A percentile compares a stretch with the other conserved stretches of the same genome.
These are phyloP conservation scores for Cryphonectria carpinicola DNA, from an alignment of 2,329 filamentous ascomycete species.

Conservation along the genomic window DNA sequence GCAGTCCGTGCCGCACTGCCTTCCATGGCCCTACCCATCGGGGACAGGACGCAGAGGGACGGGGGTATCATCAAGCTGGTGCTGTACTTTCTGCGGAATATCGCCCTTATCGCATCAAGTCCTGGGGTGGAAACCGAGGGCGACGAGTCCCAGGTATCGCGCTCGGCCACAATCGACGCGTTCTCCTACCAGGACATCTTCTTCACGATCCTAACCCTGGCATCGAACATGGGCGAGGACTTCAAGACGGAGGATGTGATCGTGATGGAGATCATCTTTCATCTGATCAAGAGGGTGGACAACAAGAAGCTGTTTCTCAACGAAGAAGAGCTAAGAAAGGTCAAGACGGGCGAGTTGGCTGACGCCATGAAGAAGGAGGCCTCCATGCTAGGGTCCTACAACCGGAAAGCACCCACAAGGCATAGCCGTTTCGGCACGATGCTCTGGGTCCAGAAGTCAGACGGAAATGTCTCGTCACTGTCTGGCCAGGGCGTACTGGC, in stretches of 20 bases:
- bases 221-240: conserved; percentile 92
- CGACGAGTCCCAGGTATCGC: conserved; percentile 87
- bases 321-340: conserved; percentile 69
- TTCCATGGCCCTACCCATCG: conserved; percentile 77
- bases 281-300: conserved; percentile 88
- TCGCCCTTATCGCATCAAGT: conserved; percentile 81
- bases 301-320: conserved; percentile 84
- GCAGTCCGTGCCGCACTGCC: conserved; percentile 82
- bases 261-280: conserved; percentile 90
- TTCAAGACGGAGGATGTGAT: conserved; percentile 87
- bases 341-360: conserved; percentile 74
- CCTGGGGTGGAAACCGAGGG: conserved; percentile 75
- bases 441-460: conserved; percentile 91
- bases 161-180: conserved; percentile 84
- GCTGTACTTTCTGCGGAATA: conserved; percentile 86
- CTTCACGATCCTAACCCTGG: conserved; percentile 79
- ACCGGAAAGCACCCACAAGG: conserved; percentile 77
- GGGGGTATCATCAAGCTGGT: conserved; percentile 91
- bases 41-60: conserved; percentile 77
- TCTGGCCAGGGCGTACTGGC: conserved; percentile 86
- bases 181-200: conserved; percentile 93
- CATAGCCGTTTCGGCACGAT: conserved; percentile 97
- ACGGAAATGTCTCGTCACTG: conserved; percentile 81
- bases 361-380: conserved; percentile 80
- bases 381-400: conserved; percentile 77